A percentile compares a stretch with the other conserved stretches of the same genome.
Conservation (phyloP, 371 early-diverging fungal genomes). For the Entomophthora muscae region DNA sequence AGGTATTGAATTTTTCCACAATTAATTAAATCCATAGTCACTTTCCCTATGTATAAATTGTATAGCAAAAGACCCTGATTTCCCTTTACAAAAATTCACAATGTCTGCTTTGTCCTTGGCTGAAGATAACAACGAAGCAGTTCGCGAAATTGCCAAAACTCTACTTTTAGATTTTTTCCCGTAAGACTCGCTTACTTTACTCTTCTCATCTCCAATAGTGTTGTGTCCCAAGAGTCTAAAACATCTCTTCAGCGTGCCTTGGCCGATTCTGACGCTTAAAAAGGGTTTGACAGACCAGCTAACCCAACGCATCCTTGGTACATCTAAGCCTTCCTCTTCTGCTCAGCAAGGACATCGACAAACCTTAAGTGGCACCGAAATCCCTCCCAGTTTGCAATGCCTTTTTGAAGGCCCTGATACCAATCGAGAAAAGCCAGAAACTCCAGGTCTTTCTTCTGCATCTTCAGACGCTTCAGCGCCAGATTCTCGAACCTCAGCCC, state of each 20-base stretch:
- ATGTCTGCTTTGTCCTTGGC: background rate
- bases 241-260: background rate
- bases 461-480: background rate
- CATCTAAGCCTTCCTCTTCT: background rate
- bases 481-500: background rate
- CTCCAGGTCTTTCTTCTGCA: background rate
- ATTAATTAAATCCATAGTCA: background rate
- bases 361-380: background rate
- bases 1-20: background rate
- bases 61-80: background rate
- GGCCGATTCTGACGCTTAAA: background rate
- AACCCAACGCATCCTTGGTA: background rate
- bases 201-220: background rate
- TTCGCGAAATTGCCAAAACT: slow-evolving; percentile 7
- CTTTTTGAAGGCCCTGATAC: background rate
- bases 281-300: background rate
- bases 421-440: background rate
- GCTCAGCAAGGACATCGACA: background rate
- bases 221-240: background rate
- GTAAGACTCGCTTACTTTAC: slow-evolving; percentile 4
- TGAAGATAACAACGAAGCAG: slow-evolving; percentile 8
- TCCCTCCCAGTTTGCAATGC: background rate
- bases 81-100: slow-evolving; percentile 6
- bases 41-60: background rate
- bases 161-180: slow-evolving; percentile 4